These are phyloP conservation scores for Coprinopsis cinerea DNA, from an alignment of 768 basidiomycete species.

Conservation along the genomic window DNA sequence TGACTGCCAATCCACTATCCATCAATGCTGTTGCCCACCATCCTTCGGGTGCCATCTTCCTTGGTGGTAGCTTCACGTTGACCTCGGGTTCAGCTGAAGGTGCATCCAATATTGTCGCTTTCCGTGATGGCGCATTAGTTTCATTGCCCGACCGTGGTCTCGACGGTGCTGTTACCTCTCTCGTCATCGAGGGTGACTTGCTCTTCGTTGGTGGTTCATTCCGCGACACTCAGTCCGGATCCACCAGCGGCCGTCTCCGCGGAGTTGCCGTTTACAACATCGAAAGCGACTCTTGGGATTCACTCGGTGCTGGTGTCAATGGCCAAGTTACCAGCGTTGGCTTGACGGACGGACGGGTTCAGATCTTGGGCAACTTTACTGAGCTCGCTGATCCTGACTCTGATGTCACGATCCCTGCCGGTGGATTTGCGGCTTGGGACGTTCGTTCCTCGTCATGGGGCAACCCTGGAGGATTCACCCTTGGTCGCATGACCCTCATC, in stretches of 20 bases:
- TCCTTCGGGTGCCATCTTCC: constrained; percentile 56
- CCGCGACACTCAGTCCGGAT: constrained; percentile 53
- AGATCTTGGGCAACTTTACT: constrained; percentile 76
- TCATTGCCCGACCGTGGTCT: constrained; percentile 63
- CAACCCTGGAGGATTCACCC: constrained; percentile 67
- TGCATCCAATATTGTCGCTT: constrained; percentile 66
- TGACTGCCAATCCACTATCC: constrained; percentile 30
- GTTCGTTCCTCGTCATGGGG: constrained; percentile 56
- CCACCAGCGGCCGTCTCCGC: constrained; percentile 45
- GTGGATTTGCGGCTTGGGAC: constrained; percentile 78
- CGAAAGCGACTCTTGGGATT: constrained; percentile 53
- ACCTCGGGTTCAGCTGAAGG: constrained; percentile 49
- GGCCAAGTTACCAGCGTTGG: constrained; percentile 65
- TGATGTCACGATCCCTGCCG: constrained; percentile 29
- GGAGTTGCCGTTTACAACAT: constrained; percentile 73
- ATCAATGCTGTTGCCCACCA: constrained; percentile 60
- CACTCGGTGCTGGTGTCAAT: constrained; percentile 70
- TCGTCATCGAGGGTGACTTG: constrained; percentile 55
- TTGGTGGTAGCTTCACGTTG: constrained; percentile 75
- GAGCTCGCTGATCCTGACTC: constrained; percentile 28
- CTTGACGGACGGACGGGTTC: constrained; percentile 43
- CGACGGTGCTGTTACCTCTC: constrained; percentile 68
- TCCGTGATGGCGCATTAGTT: constrained; percentile 51
- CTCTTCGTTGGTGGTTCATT: constrained; percentile 90
- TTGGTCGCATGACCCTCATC: constrained; percentile 65